These are phyloP conservation scores for Apiospora saccharicola DNA, from an alignment of 2,329 filamentous ascomycete species.

Conservation along the genomic window DNA sequence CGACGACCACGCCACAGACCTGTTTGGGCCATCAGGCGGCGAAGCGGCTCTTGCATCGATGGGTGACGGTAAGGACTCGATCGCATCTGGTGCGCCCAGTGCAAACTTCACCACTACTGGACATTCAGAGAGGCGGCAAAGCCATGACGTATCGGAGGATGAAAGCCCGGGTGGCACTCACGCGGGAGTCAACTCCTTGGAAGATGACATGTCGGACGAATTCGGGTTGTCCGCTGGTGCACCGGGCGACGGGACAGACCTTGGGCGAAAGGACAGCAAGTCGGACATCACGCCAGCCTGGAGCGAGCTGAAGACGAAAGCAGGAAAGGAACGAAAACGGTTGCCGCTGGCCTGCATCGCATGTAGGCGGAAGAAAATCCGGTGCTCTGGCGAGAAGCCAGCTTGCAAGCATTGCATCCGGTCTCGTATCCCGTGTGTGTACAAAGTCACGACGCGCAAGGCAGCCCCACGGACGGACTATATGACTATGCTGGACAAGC, in stretches of 20 bases:
- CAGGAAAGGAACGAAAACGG: slow-evolving; percentile 93
- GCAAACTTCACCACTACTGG: slow-evolving; percentile 40
- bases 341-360: slow-evolving; percentile 94
- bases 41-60: slow-evolving; percentile 35
- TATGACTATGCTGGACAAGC: slow-evolving; percentile 98
- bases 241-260: slow-evolving; percentile 60
- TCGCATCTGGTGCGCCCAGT: slow-evolving; percentile 46
- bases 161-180: slow-evolving; percentile 52
- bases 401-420: slow-evolving; percentile 95
- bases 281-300: slow-evolving; percentile 69
- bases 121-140: slow-evolving; percentile 35
- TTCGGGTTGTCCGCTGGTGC: slow-evolving; percentile 60
- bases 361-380: slow-evolving; percentile 95
- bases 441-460: slow-evolving; percentile 95
- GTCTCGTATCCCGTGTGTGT: slow-evolving; percentile 93
- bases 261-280: slow-evolving; percentile 64
- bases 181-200: slow-evolving; percentile 55
- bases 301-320: slow-evolving; percentile 88
- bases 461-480: slow-evolving; percentile 95
- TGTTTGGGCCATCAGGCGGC: slow-evolving; percentile 33
- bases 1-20: slow-evolving; percentile 44
- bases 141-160: slow-evolving; percentile 53
- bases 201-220: slow-evolving; percentile 64
- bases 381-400: slow-evolving; percentile 96
- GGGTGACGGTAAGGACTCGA: slow-evolving; percentile 47